These are phyloP conservation scores for Globisporangium carolinianum DNA, from an alignment of 352 stramenopile genomes.

Conservation along the genomic window DNA sequence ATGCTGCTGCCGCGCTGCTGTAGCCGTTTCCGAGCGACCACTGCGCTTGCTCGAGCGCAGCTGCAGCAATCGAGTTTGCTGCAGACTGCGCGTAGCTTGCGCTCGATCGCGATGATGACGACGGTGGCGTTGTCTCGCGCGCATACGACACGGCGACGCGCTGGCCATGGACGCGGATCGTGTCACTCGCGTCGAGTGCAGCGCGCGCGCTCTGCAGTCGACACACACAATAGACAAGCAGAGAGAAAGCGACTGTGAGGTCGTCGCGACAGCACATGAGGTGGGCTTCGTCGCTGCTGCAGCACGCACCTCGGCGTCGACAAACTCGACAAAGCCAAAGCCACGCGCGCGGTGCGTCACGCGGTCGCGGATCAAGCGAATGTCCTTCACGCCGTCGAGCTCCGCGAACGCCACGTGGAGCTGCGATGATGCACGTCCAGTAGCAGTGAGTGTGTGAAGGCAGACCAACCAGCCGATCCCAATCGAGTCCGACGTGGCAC, in stretches of 20 bases:
- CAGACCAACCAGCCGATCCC: background rate
- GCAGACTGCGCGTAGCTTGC: constrained; percentile 3
- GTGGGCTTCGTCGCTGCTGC: background rate
- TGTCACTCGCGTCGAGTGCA: constrained; percentile 24
- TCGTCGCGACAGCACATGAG: background rate
- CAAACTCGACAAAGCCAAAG: constrained; percentile 80
- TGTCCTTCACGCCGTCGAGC: constrained; percentile 57
- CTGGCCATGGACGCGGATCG: constrained; percentile 28
- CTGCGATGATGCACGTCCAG: constrained; percentile 18
- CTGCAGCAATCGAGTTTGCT: constrained; percentile 43
- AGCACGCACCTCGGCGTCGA: constrained; percentile 43
- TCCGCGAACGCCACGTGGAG: constrained; percentile 68
- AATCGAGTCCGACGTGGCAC: background rate
- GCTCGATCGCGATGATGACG: background rate
- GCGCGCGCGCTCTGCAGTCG: constrained; percentile 14
- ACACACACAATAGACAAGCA: background rate
- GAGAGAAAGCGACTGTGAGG: background rate
- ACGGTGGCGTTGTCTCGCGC: constrained; percentile 18
- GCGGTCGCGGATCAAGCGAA: constrained; percentile 71
- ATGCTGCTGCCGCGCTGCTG: constrained; percentile 3
- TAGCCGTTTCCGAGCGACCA: constrained; percentile 72
- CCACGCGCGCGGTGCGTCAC: constrained; percentile 53
- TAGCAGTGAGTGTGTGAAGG: too few species aligned
- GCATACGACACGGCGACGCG: constrained; percentile 56
- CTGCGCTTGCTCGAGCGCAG: constrained; percentile 73